Conservation (phyloP, 805 yeast species). For the Sugiyamaella smithiae region DNA sequence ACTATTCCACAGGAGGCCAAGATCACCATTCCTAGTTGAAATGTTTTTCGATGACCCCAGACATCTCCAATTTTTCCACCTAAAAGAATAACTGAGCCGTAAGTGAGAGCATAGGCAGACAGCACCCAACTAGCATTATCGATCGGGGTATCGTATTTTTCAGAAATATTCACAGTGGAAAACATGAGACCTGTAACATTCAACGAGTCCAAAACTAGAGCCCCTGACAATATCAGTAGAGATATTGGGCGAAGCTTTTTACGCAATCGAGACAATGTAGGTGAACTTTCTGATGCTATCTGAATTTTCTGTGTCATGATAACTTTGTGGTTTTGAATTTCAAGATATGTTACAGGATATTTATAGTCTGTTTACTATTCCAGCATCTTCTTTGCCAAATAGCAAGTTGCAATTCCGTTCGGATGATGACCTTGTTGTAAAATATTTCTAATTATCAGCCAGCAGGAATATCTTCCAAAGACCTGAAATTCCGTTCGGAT, state of each 20-base stretch:
- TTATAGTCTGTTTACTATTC: too few species aligned
- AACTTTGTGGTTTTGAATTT: too few species aligned
- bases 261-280: slow-evolving; percentile 10
- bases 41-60: slow-evolving; percentile 39
- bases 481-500: too few species aligned
- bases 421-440: too few species aligned
- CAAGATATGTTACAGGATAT: too few species aligned
- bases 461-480: too few species aligned
- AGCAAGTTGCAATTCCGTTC: too few species aligned
- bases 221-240: slow-evolving; percentile 18
- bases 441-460: too few species aligned
- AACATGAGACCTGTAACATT: slow-evolving; percentile 29
- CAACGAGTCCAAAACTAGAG: slow-evolving; percentile 26
- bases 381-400: too few species aligned
- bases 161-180: slow-evolving; percentile 21
- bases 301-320: too few species aligned
- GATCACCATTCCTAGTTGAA: slow-evolving; percentile 27
- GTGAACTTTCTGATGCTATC: too few species aligned
- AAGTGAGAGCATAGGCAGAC: slow-evolving; percentile 44
- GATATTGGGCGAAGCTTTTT: slow-evolving; percentile 14
- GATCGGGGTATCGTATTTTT: slow-evolving; percentile 20
- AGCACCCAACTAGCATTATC: slow-evolving; percentile 38
- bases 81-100: slow-evolving; percentile 44
- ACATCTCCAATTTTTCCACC: slow-evolving; percentile 45
- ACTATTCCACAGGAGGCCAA: slow-evolving; percentile 34